These are phyloP conservation scores for Apiospora sp. DNA, from an alignment of 2,329 filamentous ascomycete species.

Conservation along the genomic window DNA sequence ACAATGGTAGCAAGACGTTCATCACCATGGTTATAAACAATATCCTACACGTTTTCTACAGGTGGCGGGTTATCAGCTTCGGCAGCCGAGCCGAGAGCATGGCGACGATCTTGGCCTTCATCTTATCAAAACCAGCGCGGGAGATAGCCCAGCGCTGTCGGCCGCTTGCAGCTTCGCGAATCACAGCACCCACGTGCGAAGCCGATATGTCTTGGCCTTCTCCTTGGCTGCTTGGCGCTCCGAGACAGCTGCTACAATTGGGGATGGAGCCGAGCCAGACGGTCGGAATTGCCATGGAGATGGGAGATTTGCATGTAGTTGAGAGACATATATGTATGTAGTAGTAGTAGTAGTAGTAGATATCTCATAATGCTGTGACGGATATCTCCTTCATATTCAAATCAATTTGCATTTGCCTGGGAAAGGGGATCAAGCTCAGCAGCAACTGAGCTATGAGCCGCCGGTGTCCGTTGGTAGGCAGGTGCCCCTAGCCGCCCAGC, in stretches of 20 bases:
- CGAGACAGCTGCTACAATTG: slow-evolving; percentile 12
- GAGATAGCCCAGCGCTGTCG: background rate
- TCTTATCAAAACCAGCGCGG: background rate
- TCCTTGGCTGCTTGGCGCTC: slow-evolving; percentile 4
- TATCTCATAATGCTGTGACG: background rate
- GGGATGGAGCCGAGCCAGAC: background rate
- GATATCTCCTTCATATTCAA: background rate
- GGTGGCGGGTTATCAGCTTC: background rate
- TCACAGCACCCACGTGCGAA: slow-evolving; percentile 2
- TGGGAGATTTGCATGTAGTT: background rate
- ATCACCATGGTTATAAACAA: background rate
- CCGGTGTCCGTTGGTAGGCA: background rate
- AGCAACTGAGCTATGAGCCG: background rate
- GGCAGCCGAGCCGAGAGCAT: background rate
- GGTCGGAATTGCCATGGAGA: background rate
- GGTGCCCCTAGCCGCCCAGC: background rate
- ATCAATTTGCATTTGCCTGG: background rate
- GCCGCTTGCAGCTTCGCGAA: slow-evolving; percentile 5
- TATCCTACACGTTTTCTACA: background rate
- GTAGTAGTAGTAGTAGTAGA: background rate
- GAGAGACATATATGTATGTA: background rate
- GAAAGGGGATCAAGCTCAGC: background rate
- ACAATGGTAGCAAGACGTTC: too few species aligned
- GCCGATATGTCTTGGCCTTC: background rate
- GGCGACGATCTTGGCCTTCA: background rate